phyloP scores from a whole-genome alignment of 805 yeast species.

The Candida mattraensis region DNA sequence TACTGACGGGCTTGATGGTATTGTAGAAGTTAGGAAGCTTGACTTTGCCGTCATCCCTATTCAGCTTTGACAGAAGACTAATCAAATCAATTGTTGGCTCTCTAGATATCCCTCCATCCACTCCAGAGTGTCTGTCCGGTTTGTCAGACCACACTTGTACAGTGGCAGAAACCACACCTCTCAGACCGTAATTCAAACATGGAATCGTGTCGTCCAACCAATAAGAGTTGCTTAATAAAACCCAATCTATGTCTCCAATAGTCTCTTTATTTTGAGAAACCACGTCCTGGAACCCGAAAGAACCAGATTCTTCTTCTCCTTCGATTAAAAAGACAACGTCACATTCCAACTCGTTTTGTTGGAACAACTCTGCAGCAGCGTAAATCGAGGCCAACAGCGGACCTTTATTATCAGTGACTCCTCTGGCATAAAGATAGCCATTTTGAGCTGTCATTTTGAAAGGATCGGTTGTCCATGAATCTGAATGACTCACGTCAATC shows the following conservation, averaged over 20 bases:
- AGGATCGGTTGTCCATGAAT: slow-evolving; percentile 75
- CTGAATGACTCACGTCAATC: slow-evolving; percentile 65
- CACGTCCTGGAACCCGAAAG: slow-evolving; percentile 76
- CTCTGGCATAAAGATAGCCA: slow-evolving; percentile 88
- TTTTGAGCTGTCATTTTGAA: slow-evolving; percentile 71
- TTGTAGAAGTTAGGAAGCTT: slow-evolving; percentile 70
- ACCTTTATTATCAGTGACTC: slow-evolving; percentile 94
- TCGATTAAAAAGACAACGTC: slow-evolving; percentile 85
- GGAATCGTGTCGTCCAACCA: slow-evolving; percentile 92
- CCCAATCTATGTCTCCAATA: slow-evolving; percentile 84
- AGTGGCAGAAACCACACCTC: slow-evolving; percentile 87
- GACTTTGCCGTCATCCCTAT: slow-evolving; percentile 55
- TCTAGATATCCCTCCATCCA: slow-evolving; percentile 86
- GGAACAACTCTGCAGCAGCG: slow-evolving; percentile 74
- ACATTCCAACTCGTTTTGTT: slow-evolving; percentile 49
- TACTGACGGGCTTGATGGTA: slow-evolving; percentile 57
- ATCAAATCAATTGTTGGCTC: slow-evolving; percentile 90
- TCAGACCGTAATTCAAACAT: slow-evolving; percentile 87
- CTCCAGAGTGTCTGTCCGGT: slow-evolving; percentile 94
- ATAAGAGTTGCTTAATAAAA: slow-evolving; percentile 83
- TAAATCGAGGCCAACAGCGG: slow-evolving; percentile 85
- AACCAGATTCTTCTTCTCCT: slow-evolving; percentile 96
- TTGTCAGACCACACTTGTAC: slow-evolving; percentile 67
- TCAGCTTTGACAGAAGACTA: slow-evolving; percentile 64
- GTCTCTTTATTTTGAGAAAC: slow-evolving; percentile 49